A percentile compares a stretch with the other conserved stretches of the same genome.
These are phyloP conservation scores for Cryptosporidium muris DNA, from an alignment of 169 alveolate genomes.

Conservation along the genomic window DNA sequence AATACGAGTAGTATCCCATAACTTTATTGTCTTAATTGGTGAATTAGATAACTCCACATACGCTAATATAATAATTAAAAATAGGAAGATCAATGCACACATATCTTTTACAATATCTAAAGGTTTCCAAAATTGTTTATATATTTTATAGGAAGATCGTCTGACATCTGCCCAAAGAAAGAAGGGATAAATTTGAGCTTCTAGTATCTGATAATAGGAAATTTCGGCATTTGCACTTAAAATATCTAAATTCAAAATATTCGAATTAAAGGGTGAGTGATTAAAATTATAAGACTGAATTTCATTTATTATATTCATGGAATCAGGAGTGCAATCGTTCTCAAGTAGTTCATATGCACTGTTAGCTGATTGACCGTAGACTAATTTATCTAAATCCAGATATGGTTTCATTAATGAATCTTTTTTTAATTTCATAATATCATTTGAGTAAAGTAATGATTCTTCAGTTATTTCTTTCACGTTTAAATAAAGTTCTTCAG, in stretches of 20 bases:
- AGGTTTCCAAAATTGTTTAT: conserved; percentile 67
- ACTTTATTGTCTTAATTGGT: conserved; percentile 17
- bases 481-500: too few species aligned
- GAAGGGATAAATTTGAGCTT: conserved; percentile 64
- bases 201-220: conserved; percentile 52
- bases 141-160: conserved; percentile 36
- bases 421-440: too few species aligned
- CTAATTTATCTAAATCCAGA: too few species aligned
- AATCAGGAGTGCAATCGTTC: too few species aligned
- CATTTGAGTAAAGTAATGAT: too few species aligned
- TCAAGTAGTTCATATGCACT: too few species aligned
- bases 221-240: conserved; percentile 13
- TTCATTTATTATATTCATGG: background rate
- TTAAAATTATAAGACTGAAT: background rate
- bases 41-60: conserved; percentile 16
- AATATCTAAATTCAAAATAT: conserved; percentile 12
- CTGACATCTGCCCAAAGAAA: conserved; percentile 67
- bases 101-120: conserved; percentile 45
- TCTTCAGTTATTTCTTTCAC: too few species aligned
- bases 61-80: background rate
- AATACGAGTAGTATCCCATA: conserved; percentile 23
- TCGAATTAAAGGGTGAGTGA: conserved; percentile 14
- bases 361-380: too few species aligned
- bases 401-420: too few species aligned
- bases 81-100: conserved; percentile 9